Evolutionary conservation across 23 red algal species (phyloP).

Genomic region (Gracilaria domingensis): DNA sequence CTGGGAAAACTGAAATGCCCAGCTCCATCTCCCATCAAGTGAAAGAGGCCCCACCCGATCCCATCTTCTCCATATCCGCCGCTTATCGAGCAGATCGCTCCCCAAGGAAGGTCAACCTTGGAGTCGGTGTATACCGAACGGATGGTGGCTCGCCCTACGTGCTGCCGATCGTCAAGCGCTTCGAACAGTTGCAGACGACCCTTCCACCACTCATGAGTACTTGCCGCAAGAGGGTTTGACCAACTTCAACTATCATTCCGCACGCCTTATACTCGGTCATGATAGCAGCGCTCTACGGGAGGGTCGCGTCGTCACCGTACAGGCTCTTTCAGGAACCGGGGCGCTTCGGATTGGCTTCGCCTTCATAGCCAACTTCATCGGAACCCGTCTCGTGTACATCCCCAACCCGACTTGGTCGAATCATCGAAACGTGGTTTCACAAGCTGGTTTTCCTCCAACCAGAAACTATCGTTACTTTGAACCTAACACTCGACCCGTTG

Average conservation of each 20-base stretch:
- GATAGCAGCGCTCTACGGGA: too few relatives aligned
- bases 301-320: too few relatives aligned
- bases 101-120: conserved; percentile 85
- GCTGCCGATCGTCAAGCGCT: conserved; percentile 79
- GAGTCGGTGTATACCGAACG: conserved; percentile 95
- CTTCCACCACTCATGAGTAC: conserved; percentile 86
- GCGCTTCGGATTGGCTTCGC: conserved; percentile 82
- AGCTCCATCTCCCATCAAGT: conserved; percentile 53
- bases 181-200: conserved; percentile 73
- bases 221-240: conserved; percentile 86
- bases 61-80: conserved; percentile 84
- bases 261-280: too few relatives aligned
- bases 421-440: conserved; percentile 84
- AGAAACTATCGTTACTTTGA: conserved; percentile 86
- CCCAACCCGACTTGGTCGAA: conserved; percentile 92
- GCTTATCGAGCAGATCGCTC: conserved; percentile 76
- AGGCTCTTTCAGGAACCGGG: conserved; percentile 92
- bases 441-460: conserved; percentile 57
- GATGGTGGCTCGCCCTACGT: conserved; percentile 80
- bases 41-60: conserved; percentile 81
- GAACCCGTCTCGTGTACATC: conserved; percentile 63
- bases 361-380: conserved; percentile 74
- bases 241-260: too few relatives aligned
- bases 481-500: conserved; percentile 71
- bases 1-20: too few relatives aligned